These are phyloP conservation scores for Phytophthora meadii DNA, from an alignment of 352 stramenopile species.

Conservation along the genomic window DNA sequence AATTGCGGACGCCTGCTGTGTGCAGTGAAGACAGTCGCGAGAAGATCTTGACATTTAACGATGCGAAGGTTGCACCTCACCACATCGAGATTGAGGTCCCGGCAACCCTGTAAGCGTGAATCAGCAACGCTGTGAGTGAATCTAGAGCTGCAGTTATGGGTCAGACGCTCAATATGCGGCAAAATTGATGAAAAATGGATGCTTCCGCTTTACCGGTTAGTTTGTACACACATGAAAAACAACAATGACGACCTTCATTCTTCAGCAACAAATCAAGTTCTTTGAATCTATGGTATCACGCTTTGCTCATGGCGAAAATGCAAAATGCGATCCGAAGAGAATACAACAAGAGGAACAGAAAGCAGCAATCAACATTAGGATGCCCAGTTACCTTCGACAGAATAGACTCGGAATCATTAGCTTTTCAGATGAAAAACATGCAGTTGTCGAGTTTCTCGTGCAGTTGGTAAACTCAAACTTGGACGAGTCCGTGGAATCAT, in stretches of 20 bases:
- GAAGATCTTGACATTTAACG: slow-evolving; percentile 42
- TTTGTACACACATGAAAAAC: too few relatives aligned
- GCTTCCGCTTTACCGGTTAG: neutral
- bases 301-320: neutral
- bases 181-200: slow-evolving; percentile 11
- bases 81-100: slow-evolving; percentile 73
- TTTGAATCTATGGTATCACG: neutral
- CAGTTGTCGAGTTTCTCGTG: too few relatives aligned
- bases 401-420: neutral
- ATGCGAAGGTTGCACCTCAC: slow-evolving; percentile 46
- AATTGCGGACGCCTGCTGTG: slow-evolving; percentile 78
- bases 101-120: slow-evolving; percentile 42
- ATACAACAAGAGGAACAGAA: too few relatives aligned
- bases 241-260: neutral
- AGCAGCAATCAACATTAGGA: neutral
- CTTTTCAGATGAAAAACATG: too few relatives aligned
- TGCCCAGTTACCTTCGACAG: neutral
- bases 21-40: slow-evolving; percentile 56
- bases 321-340: too few relatives aligned
- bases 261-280: too few relatives aligned
- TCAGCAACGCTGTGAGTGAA: slow-evolving; percentile 45
- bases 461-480: too few relatives aligned
- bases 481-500: neutral
- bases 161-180: slow-evolving; percentile 5
- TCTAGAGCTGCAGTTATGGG: slow-evolving; percentile 9